Evolutionary conservation across 1,284 basidiomycete genomes (phyloP).

Genomic region (Wolfiporia cocos): DNA sequence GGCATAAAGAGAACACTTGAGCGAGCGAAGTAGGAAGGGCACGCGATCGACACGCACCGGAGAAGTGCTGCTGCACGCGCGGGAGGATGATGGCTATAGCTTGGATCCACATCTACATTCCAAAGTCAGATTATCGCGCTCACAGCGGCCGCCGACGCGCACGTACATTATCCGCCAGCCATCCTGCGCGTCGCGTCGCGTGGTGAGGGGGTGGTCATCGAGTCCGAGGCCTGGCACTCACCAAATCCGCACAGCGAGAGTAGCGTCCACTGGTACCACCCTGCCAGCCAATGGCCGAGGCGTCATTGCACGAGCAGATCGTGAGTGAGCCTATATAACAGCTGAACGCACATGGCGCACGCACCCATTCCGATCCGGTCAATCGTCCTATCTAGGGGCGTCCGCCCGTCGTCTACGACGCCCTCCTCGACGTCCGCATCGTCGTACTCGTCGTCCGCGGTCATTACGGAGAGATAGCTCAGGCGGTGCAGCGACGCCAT

Average conservation of each 20-base stretch:
- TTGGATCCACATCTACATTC: conserved; percentile 83
- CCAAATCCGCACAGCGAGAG: conserved; percentile 83
- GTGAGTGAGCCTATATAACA: conserved; percentile 10
- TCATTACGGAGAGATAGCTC: conserved; percentile 18
- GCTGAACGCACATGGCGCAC: conserved; percentile 5
- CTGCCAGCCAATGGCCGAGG: conserved; percentile 24
- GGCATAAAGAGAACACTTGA: too few species aligned
- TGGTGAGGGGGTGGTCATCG: not conserved
- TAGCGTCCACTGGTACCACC: conserved; percentile 76
- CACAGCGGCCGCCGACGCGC: not conserved
- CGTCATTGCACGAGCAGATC: too few species aligned
- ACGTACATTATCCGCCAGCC: conserved; percentile 82
- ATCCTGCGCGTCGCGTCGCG: conserved; percentile 39
- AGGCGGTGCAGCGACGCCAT: conserved; percentile 15
- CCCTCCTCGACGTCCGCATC: conserved; percentile 18
- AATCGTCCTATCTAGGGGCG: conserved; percentile 80
- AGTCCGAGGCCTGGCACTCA: conserved; percentile 31
- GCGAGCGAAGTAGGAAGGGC: too few species aligned
- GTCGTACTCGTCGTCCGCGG: conserved; percentile 13
- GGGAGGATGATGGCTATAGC: conserved; percentile 88
- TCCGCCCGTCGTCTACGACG: conserved; percentile 44
- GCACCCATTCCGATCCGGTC: conserved; percentile 87
- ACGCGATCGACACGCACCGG: conserved; percentile 37
- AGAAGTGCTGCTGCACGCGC: conserved; percentile 84
- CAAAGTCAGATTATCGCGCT: conserved; percentile 9